Base-by-base conservation (phyloP, 1,284 basidiomycete species). In the Ceratobasidium theobromae region DNA sequence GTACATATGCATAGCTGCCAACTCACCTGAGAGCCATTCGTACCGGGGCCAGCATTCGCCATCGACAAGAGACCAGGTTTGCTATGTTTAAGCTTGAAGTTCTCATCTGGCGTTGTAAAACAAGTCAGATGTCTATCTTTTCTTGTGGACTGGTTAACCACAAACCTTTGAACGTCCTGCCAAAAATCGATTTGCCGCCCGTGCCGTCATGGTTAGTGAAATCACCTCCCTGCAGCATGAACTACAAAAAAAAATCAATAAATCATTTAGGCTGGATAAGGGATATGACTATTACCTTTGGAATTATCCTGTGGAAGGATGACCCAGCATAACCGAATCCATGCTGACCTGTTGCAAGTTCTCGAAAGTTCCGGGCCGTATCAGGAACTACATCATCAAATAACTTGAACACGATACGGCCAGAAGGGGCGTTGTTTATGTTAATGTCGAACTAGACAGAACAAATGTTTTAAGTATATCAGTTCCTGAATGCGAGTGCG, bases 21-120 rank as follows among this genome's bases (percentile, higher is more conserved):
- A 6, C 66, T 16, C 18, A 70, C 77, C 75, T 86, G 84, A 54
- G 82, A 84, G 53, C 85, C 85, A 75, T 86, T 86, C 68, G 84
- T 86, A 80, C 89, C 85, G 72, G 82, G 83, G 32, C 87, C 87
- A n/a, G 86, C 82, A 71, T 89, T 30, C 2, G 27, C 25, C 25
- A 85, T 85, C 65, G 83, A 83, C 66, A 86, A 77, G 53, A 79
- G 72, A n/a, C 80, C 79, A 35, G 79, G 76, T 65, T 76, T 77
- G 74, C 77, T 76, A 72, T 82, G 81, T 46, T 70, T 72, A 33
- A 79, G 55, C 51, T 71, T 68, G 70, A 81, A 81, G 74, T 75
- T 77, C 73, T 79, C 79, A 65, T 79, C 78, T 77, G n/a, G n/a
- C n/a, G n/a, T n/a, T n/a, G n/a, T 68, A 41, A 38, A 45, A 45